phyloP scores from a whole-genome alignment of 192 early-diverging fungal genomes.

The Entomortierella chlamydospora region DNA sequence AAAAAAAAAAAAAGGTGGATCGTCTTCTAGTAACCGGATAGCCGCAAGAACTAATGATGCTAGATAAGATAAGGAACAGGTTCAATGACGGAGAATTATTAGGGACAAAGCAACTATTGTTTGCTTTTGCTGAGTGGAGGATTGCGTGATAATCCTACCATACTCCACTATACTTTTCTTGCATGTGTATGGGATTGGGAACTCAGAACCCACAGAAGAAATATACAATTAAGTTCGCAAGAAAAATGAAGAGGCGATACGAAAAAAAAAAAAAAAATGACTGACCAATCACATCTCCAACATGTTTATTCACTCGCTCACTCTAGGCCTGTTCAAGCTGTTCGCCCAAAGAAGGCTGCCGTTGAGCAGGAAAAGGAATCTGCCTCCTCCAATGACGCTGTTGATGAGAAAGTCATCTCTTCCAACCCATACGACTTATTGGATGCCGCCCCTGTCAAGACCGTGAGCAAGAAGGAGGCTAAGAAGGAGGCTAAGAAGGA shows the following conservation, averaged over 20 bases:
- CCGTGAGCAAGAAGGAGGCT: conserved; percentile 34
- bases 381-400: conserved; percentile 1
- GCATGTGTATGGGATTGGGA: background rate
- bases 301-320: background rate
- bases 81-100: no score
- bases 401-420: conserved; percentile 44
- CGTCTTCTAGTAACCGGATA: no score
- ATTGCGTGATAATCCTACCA: no score
- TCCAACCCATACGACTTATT: conserved; percentile 49
- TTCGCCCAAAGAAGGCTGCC: conserved; percentile 39
- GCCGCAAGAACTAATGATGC: no score
- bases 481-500: conserved; percentile 22
- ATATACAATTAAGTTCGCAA: no score
- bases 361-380: conserved; percentile 21
- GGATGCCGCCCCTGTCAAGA: conserved; percentile 20
- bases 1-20: no score
- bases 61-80: no score
- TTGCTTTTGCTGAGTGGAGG: background rate
- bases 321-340: conserved; percentile 27
- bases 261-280: background rate
- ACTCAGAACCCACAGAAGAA: no score
- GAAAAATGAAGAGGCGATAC: no score
- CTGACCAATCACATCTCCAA: conserved; percentile 7
- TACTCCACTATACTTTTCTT: no score
- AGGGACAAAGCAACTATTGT: no score